These are phyloP conservation scores for Penicillium psychrofluorescens DNA, from an alignment of 495 filamentous ascomycete species.

Conservation along the genomic window DNA sequence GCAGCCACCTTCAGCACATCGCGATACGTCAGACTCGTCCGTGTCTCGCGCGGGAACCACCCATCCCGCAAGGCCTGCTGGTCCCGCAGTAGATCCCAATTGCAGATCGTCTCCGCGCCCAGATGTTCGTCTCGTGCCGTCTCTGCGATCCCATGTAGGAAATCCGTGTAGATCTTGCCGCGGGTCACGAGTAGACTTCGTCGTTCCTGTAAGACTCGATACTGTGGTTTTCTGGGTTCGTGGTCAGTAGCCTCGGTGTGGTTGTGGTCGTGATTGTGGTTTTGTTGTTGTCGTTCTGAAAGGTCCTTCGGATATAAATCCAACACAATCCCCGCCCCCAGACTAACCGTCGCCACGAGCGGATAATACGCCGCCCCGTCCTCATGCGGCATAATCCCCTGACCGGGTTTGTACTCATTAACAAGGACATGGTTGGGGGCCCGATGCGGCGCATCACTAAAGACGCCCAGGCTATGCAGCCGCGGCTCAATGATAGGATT, in stretches of 20 bases:
- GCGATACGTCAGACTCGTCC: conserved; percentile 85
- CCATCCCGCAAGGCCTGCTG: conserved; percentile 49
- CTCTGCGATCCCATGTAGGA: conserved; percentile 71
- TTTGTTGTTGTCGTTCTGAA: conserved; percentile 22
- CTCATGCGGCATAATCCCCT: conserved; percentile 96
- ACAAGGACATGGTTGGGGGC: conserved; percentile 86
- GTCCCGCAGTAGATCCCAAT: conserved; percentile 74
- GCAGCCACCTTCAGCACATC: conserved; percentile 86
- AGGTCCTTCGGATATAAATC: conserved; percentile 56
- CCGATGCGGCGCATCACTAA: conserved; percentile 61
- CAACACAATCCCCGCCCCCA: conserved; percentile 70
- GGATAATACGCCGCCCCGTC: conserved; percentile 83
- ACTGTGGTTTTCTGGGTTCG: conserved; percentile 27
- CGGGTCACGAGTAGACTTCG: conserved; percentile 74
- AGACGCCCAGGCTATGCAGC: conserved; percentile 54
- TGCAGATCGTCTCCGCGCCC: conserved; percentile 57
- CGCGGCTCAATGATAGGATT: conserved; percentile 59
- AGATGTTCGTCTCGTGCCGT: conserved; percentile 53
- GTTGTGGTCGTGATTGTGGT: conserved; percentile 20
- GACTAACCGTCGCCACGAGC: conserved; percentile 82
- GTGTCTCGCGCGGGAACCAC: conserved; percentile 52
- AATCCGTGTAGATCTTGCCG: conserved; percentile 58
- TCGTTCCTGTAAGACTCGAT: conserved; percentile 80
- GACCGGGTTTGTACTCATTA: conserved; percentile 82
- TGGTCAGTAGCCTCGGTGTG: conserved; percentile 4